These are phyloP conservation scores for Suillus lakei DNA, from an alignment of 768 basidiomycete genomes.

Conservation along the genomic window DNA sequence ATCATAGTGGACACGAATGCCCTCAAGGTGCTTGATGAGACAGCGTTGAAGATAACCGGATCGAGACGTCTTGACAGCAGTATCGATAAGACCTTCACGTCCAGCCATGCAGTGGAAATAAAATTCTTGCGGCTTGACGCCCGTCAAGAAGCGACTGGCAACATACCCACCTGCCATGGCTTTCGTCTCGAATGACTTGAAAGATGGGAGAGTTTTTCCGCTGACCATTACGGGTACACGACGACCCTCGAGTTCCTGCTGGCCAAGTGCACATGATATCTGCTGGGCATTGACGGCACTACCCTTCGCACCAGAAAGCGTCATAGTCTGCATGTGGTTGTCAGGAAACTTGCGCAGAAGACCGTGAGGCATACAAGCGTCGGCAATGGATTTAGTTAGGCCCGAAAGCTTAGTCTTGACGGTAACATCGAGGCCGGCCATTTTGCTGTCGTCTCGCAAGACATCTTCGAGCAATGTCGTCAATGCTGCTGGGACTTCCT, in stretches of 20 bases:
- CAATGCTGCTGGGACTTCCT: conserved; percentile 62
- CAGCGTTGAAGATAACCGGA: conserved; percentile 98
- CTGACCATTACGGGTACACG: conserved; percentile 99
- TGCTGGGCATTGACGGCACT: conserved; percentile 97
- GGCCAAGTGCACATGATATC: conserved; percentile 97
- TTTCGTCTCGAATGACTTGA: conserved; percentile 96
- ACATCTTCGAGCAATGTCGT: conserved; percentile 84
- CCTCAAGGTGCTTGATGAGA: conserved; percentile 98
- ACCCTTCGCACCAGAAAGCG: conserved; percentile 96
- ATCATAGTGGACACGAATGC: conserved; percentile 96
- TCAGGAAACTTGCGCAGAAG: conserved; percentile 94
- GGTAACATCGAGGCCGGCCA: conserved; percentile 95
- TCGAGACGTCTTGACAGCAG: conserved; percentile 97
- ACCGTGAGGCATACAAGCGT: conserved; percentile 83
- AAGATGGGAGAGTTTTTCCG: conserved; percentile 96
- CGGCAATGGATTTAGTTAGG: conserved; percentile 89
- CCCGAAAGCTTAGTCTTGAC: conserved; percentile 86
- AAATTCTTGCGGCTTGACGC: conserved; percentile 97
- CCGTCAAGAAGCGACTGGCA: conserved; percentile 97
- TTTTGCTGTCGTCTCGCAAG: conserved; percentile 92
- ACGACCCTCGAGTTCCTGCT: conserved; percentile 97
- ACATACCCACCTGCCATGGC: conserved; percentile 98
- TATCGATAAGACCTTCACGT: conserved; percentile 97
- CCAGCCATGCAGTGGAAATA: conserved; percentile 99
- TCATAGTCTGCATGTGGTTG: conserved; percentile 99